Evolutionary conservation across 2,329 filamentous ascomycete species (phyloP), one percentile per base, ranked within the genome.

Genomic region (Neonectria sp.): DNA sequence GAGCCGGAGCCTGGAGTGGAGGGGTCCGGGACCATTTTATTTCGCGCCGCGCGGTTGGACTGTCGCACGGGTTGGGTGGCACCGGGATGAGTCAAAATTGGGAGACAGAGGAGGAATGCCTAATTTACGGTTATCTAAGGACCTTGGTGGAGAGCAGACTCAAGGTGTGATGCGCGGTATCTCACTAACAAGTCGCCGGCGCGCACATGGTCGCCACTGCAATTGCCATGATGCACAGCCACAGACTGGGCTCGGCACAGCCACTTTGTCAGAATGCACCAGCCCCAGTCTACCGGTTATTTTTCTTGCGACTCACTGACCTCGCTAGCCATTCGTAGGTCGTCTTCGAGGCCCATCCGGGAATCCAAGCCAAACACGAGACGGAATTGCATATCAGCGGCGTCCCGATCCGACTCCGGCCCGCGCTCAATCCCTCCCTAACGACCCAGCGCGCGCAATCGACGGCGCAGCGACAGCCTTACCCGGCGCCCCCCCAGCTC

Each of bases 41-140:
- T 56, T 58, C 27, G 51, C 27, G 51, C 51, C 49, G 48, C 51
- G 46, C 52, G 63, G 72, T 75, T 68, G 67, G 69, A 60, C 61
- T 62, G 55, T 68, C 57, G 63, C 65, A 29, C 21, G 53, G 12
- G 57, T 45, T 45, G 7, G 40, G n/a, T 21, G n/a, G n/a, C 27
- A 25, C 33, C 21, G 24, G 43, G 25, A 55, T 51, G 56, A 64
- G 49, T 60, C 55, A 65, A 65, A 46, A 57, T 24, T 60, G 56
- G 40, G 56, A 55, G 43, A 46, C 52, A 57, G 40, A 49, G 33
- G 17, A 33, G 31, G 40, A 48, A 49, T 55, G 55, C 62, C 62
- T 60, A 43, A 43, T 40, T 4, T 21, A 11, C 35, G 17, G 65
- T 51, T 67, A 62, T 29, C n/a, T 3, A 15, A 31, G 25, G 55